Percentiles rank a stretch among this genome's conserved stretches.
Evolutionary conservation across 371 early-diverging fungal genomes (phyloP).

Genomic region (Syncephalastrum sp.): DNA sequence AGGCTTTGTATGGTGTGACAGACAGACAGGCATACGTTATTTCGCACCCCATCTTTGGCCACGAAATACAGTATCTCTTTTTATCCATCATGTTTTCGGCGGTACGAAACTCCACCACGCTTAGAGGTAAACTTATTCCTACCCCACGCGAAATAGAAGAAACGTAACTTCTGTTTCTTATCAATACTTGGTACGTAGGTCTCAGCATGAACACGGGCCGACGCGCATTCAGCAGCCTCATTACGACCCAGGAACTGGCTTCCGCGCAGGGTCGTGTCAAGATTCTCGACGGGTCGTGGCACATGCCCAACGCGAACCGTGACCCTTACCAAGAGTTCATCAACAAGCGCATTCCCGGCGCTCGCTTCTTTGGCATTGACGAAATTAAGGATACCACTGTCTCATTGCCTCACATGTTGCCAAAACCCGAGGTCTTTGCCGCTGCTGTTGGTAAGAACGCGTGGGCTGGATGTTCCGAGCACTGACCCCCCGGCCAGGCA

Average conservation of each 20-base stretch:
- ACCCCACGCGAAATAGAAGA: no score
- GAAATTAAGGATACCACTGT: constrained; percentile 62
- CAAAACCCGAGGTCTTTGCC: constrained; percentile 60
- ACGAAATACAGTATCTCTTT: no score
- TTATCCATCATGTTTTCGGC: no score
- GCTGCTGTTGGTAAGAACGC: constrained; percentile 50
- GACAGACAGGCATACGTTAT: no score
- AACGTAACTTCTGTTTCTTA: no score
- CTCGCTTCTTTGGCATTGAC: constrained; percentile 80
- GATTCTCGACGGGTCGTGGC: constrained; percentile 89
- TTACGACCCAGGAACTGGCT: constrained; percentile 26
- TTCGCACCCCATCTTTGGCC: no score
- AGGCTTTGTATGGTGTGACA: no score
- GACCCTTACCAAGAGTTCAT: constrained; percentile 69
- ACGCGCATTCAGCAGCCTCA: constrained; percentile 22
- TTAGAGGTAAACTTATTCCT: no score
- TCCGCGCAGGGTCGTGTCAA: constrained; percentile 50
- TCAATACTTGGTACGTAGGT: no score
- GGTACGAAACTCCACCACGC: no score
- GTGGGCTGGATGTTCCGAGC: not conserved
- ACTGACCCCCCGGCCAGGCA: constrained; percentile 26
- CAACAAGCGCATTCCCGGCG: constrained; percentile 50
- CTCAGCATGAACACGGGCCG: no score
- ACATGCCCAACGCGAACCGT: constrained; percentile 74
- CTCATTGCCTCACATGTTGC: constrained; percentile 81